Evolutionary conservation across 1,139 yeast genomes (phyloP).

Genomic region (Candida sojae): DNA sequence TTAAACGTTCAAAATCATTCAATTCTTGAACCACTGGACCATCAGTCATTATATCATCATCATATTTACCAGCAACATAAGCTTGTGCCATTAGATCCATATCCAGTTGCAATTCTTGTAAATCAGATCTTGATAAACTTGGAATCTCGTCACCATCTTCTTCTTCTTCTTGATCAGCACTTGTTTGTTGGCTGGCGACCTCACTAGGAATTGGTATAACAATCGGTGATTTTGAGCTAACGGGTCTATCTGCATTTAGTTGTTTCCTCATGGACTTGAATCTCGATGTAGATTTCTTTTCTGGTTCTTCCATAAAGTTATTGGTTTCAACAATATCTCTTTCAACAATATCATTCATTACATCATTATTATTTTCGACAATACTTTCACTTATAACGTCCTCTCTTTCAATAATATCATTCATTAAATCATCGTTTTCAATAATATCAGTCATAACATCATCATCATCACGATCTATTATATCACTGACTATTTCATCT

Average conservation of each 20-base stretch:
- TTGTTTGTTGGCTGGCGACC: not conserved
- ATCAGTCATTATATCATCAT: slow-evolving; percentile 52
- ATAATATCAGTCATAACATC: slow-evolving; percentile 9
- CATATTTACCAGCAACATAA: slow-evolving; percentile 59
- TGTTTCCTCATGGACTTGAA: slow-evolving; percentile 22
- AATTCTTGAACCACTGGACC: slow-evolving; percentile 59
- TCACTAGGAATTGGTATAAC: slow-evolving; percentile 8
- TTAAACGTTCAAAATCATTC: slow-evolving; percentile 56
- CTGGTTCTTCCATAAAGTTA: not conserved
- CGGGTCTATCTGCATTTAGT: not conserved
- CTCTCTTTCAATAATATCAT: slow-evolving; percentile 8
- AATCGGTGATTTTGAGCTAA: not conserved
- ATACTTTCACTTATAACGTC: slow-evolving; percentile 8
- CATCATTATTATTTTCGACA: slow-evolving; percentile 9
- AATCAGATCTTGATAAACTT: slow-evolving; percentile 32
- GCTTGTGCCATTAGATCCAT: slow-evolving; percentile 62
- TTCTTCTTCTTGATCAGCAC: not conserved
- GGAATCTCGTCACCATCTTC: slow-evolving; percentile 11
- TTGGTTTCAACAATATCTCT: not conserved
- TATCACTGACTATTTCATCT: not conserved
- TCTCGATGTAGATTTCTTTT: slow-evolving; percentile 17
- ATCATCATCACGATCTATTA: slow-evolving; percentile 6
- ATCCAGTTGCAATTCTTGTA: slow-evolving; percentile 29
- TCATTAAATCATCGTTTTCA: slow-evolving; percentile 7
- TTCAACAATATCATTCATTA: not conserved